Base-by-base conservation (phyloP, 2,329 filamentous ascomycete genomes). In the Westerdykella ornata region DNA sequence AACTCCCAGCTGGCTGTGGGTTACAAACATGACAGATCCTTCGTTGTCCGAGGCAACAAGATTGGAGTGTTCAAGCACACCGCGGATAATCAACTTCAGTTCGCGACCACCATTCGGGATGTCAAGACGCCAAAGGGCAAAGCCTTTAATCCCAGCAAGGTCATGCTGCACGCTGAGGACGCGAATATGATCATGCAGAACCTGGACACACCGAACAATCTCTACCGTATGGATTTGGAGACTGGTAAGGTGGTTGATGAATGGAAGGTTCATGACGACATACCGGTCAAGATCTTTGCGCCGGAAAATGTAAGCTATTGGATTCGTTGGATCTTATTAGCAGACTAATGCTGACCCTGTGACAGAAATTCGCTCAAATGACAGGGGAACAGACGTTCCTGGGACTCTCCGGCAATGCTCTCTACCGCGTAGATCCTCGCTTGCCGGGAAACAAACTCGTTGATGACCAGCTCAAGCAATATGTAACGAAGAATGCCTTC, bases 41-140 rank as follows among this genome's bases (percentile, higher is more conserved):
- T 97, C 56, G 92, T 98, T 42, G 88, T 98, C 33, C 84, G 92
- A 49, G 92, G 92, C 22, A 92, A 89, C 55, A 96, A 97, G 76
- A 98, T 98, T 63, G 92, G 92, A 41, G 92, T 98, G 31, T 98
- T 98, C 77, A 97, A 94, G 67, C 92, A 98, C 61, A 95, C 88
- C 0, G 75, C 82, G 1, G 86, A 94, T 69, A 94, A 97, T 63
- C 83, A 90, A 51, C 77, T 98, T 13, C 86, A 97, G 63, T 98
- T 97, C 66, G 88, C 88, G 11, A 98, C 92, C 45, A 97, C 89
- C 51, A 98, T 98, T 57, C 95, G 88, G 46, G 95, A 94, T 68
- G 87, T 98, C 38, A 82, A 88, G 64, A 95, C 90, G 0, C 87
- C 89, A 2, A 78, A 80, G 34, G 92, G 92, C 55, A 63, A 64